These are phyloP conservation scores for Verticillium longisporum DNA, from an alignment of 2,329 filamentous ascomycete species.

Conservation along the genomic window DNA sequence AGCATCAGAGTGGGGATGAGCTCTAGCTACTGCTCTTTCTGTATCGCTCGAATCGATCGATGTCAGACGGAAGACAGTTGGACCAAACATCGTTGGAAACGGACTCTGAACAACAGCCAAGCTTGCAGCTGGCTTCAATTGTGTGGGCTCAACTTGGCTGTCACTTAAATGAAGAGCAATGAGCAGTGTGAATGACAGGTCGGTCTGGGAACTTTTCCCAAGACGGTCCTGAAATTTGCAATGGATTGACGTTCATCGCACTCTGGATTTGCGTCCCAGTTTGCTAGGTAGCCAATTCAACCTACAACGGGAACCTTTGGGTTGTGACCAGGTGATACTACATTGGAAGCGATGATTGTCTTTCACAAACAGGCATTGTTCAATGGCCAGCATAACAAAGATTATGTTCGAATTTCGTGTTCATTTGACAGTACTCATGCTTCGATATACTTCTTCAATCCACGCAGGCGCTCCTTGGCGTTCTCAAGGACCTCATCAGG, in stretches of 20 bases:
- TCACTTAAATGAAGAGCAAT: background rate
- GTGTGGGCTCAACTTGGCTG: background rate
- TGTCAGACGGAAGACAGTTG: background rate
- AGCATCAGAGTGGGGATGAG: background rate
- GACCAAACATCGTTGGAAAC: background rate
- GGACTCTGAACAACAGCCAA: background rate
- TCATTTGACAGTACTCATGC: background rate
- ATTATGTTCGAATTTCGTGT: background rate
- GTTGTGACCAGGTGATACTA: background rate
- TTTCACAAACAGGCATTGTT: background rate
- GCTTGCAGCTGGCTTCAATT: background rate
- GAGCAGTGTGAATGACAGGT: no score
- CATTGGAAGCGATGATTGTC: no score
- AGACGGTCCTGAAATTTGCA: no score
- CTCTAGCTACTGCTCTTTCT: no score
- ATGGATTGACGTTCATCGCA: no score
- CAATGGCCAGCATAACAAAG: background rate
- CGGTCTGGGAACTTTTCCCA: no score
- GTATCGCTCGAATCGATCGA: no score
- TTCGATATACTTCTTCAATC: constrained; percentile 63
- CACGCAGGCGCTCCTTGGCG: constrained; percentile 68
- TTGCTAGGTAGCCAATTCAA: no score
- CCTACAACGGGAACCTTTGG: no score
- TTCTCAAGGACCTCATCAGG: constrained; percentile 76
- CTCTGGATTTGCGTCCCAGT: no score